Evolutionary conservation across 2,329 filamentous ascomycete genomes (phyloP), one percentile per base, ranked within the genome.

Genomic region (Thelonectria olida): DNA sequence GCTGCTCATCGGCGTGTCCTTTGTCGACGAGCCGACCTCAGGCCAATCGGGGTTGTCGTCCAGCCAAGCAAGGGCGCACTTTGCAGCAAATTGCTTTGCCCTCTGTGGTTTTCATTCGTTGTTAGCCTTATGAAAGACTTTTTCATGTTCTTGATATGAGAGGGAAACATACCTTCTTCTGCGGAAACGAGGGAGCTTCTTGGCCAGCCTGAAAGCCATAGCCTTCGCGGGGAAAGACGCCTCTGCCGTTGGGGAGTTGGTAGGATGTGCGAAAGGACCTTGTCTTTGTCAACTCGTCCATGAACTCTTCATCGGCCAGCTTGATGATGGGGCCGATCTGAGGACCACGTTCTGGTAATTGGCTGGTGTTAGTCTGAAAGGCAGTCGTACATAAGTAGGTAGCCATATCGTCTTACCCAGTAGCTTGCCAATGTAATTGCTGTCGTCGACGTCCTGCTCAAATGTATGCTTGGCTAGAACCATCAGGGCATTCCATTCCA

Each of bases 21-120:
- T 5, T 39, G 42, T 25, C 44, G 13, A 44, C n/a, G 19, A 44
- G n/a, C 13, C 39, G 13, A 3, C 7, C 4, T 3, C 19, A 44
- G 39, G 8, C 39, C 39, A 41, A 20, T 22, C 27, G 45, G 10
- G 36, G 42, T 13, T 51, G 10, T 25, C 6, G 17, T 42, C 31
- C 44, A 85, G 74, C 74, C 78, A 84, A 7, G 77, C 71, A 20
- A 81, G 65, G 22, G 83, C 83, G 12, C 77, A 78, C 65, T 79
- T 80, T 20, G 85, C 84, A 1, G 85, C 84, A 63, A 82, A 85
- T 62, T 81, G 77, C 71, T 84, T 86, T 22, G 85, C 84, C 34
- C 81, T 71, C 74, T 80, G 48, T 2, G 8, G 17, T n/a, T n/a
- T n/a, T n/a, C n/a, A 17, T 25, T 13, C 4, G 8, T 5, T 12